A percentile compares a stretch with the other conserved stretches of the same genome.
These are phyloP conservation scores for Blastomyces silverae DNA, from an alignment of 2,329 filamentous ascomycete species.

Conservation along the genomic window DNA sequence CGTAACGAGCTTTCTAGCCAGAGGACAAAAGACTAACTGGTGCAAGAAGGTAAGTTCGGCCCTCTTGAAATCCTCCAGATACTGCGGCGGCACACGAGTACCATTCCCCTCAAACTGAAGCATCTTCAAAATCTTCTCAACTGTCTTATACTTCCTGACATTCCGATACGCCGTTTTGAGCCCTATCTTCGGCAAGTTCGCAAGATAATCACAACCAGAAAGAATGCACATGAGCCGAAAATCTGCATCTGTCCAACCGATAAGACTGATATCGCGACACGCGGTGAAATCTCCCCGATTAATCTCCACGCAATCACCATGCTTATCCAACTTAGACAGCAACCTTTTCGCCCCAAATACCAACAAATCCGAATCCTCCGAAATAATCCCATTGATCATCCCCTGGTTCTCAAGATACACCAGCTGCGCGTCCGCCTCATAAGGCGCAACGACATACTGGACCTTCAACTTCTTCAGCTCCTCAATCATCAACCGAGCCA, in stretches of 20 bases:
- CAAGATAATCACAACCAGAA: slow-evolving; percentile 93
- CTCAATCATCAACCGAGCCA: slow-evolving; percentile 87
- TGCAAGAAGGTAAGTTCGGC: slow-evolving; percentile 91
- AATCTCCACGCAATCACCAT: slow-evolving; percentile 88
- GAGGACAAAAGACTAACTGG: slow-evolving; percentile 88
- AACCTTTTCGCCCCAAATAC: slow-evolving; percentile 90
- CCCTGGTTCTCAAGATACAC: slow-evolving; percentile 87
- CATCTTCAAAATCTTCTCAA: slow-evolving; percentile 74
- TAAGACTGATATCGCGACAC: slow-evolving; percentile 78
- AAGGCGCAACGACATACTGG: slow-evolving; percentile 87
- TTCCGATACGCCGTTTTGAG: slow-evolving; percentile 89
- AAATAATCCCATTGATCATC: slow-evolving; percentile 78
- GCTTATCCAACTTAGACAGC: slow-evolving; percentile 88
- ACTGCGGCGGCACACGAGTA: slow-evolving; percentile 69
- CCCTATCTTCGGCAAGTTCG: slow-evolving; percentile 75
- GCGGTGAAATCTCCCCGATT: slow-evolving; percentile 82
- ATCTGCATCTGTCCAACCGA: slow-evolving; percentile 85
- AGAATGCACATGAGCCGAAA: slow-evolving; percentile 95
- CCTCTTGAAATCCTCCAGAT: slow-evolving; percentile 71
- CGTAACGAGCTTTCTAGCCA: slow-evolving; percentile 62
- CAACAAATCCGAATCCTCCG: slow-evolving; percentile 91
- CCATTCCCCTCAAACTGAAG: slow-evolving; percentile 79
- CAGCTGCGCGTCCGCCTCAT: slow-evolving; percentile 95
- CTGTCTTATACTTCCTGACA: slow-evolving; percentile 80
- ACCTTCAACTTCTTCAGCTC: slow-evolving; percentile 75